Evolutionary conservation across 805 yeast species (phyloP), one percentile per base, ranked within the genome.

Genomic region (Teunomyces tritomae): DNA sequence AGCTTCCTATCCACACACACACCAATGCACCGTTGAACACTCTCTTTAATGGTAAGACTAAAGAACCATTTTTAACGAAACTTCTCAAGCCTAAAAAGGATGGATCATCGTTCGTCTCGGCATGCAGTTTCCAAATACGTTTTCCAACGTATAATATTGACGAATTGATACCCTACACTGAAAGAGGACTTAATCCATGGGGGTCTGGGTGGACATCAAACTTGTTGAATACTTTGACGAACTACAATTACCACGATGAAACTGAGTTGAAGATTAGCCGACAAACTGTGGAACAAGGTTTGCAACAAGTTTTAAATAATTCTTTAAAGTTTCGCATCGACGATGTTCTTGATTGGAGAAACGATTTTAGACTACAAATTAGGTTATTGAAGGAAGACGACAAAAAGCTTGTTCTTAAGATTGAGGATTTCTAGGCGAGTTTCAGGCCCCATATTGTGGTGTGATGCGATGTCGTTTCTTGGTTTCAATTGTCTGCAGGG

Each of bases 341-440:
- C 49, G 57, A 55, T 17, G 58, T 51, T 36, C 46, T 57, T 8
- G 78, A 73, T 50, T 73, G 78, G 78, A 57, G 76, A 49, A 59
- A 61, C 44, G 61, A 64, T 45, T 67, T 63, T 53, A 62, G 61
- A 42, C 47, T 57, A n/a, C 56, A 56, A 35, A 58, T 70, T 28
- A 59, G 54, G 14, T 47, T 50, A 8, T 52, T 73, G 47, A 57
- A 57, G 37, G 56, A 49, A 8, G 56, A 55, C 3, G 77, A 72
- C 46, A 67, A 67, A 9, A 67, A 68, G 52, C 52, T 67, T 10
- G 57, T 73, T 10, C 63, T 72, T 27, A 56, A 61, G 50, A 53
- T 73, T n/a, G 78, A 73, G 47, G 65, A 67, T 17, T 73, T 69
- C 44, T 71, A 49, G 44, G 20, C 40, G 28, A 8, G 8, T 5